Percentiles rank a stretch among this genome's conserved stretches.
Conservation (phyloP, 1,284 basidiomycete species). For the Leccinum variabile region DNA sequence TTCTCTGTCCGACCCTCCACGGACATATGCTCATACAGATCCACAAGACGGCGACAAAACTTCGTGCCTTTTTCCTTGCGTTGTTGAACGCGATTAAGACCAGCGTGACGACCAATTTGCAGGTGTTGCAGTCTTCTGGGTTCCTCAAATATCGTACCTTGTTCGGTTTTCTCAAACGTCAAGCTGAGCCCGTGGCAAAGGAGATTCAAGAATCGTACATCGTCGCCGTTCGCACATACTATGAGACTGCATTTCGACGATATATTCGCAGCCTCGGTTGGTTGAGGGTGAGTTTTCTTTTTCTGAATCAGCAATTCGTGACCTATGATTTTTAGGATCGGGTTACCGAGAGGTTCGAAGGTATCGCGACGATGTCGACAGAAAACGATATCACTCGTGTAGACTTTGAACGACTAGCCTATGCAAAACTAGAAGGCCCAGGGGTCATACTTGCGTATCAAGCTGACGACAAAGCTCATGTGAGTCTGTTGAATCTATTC, state of each 20-base stretch:
- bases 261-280: slow-evolving; percentile 82
- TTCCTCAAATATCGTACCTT: slow-evolving; percentile 84
- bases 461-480: slow-evolving; percentile 82
- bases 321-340: slow-evolving; percentile 46
- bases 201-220: slow-evolving; percentile 92
- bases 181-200: slow-evolving; percentile 79
- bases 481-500: slow-evolving; percentile 40
- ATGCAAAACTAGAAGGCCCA: slow-evolving; percentile 76
- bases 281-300: slow-evolving; percentile 57
- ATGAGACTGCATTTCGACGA: slow-evolving; percentile 92
- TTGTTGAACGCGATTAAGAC: slow-evolving; percentile 80
- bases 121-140: slow-evolving; percentile 87
- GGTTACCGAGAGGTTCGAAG: slow-evolving; percentile 61
- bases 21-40: slow-evolving; percentile 5
- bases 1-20: slow-evolving; percentile 5
- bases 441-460: slow-evolving; percentile 80
- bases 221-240: slow-evolving; percentile 84
- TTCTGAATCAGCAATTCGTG: neutral
- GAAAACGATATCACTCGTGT: slow-evolving; percentile 41
- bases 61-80: slow-evolving; percentile 84
- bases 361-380: slow-evolving; percentile 47
- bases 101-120: slow-evolving; percentile 90
- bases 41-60: slow-evolving; percentile 78
- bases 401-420: slow-evolving; percentile 58
- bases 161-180: slow-evolving; percentile 84